Base-by-base conservation (phyloP, 2,329 filamentous ascomycete genomes). In the Calonectria honghensis region DNA sequence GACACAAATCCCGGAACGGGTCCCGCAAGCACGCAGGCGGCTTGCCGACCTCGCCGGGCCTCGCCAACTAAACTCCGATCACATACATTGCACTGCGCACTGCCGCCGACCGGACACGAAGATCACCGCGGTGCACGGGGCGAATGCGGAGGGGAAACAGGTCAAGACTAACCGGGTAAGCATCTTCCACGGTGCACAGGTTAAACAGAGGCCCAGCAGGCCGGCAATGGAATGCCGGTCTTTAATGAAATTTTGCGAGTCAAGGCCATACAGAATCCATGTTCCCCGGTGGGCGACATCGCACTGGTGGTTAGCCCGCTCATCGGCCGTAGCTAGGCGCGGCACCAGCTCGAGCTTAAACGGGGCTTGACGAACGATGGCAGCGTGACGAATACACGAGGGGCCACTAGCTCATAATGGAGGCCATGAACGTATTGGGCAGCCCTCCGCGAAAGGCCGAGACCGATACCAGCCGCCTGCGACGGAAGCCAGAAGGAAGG, bases 381-480 rank as follows among this genome's bases (percentile, higher is more conserved):
- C 48, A 64, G 65, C 54, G 66, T 65, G 66, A 70, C 64, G 32
- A 67, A 65, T 48, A 68, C 71, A 73, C 70, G 70, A 69, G 66
- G 48, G 45, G 48, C 37, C 37, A 48, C 65, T 65, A 73, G 71
- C 57, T 32, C 31, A 52, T 6, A 59, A 54, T 68, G 24, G 14
- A 31, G 35, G 24, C 31, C 20, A 45, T 59, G 37, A 50, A 54
- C 71, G 59, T 66, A 71, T 74, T 63, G 59, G 68, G 72, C 59
- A 71, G 63, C 41, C 35, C 39, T 68, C 68, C 72, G 68, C 72
- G 41, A 67, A 70, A 13, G 67, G 48, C 73, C 68, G 61, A 75
- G 70, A 68, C 67, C 73, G 51, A 70, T 64, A 54, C 65, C 73
- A 73, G 59, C 73, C 73, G 70, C 63, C 72, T 63, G 45, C 68